Evolutionary conservation across 441 rosid species (phyloP), one percentile per base, ranked within the genome.

Genomic region (Populus tomentosa): DNA sequence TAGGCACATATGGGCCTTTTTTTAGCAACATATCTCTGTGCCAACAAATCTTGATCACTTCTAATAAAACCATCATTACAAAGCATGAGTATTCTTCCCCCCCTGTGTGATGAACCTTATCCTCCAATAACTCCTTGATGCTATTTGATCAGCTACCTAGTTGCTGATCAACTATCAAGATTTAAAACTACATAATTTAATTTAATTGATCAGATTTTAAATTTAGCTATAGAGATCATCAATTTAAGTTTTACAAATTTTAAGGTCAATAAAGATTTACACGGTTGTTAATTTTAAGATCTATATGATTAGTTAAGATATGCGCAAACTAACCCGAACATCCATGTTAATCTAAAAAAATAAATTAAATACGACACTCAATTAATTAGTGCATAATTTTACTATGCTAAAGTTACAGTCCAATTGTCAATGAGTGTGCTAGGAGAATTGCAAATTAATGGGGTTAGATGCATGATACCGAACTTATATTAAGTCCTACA

Each of bases 401-500:
- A 50, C 40, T 28, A 35, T 40, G 53, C 35, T 50, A 30, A 9
- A 3, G 10, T 72, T n/a, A 8, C 67, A 32, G 72, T 72, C 77
- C 10, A 24, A 33, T 66, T 53, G 16, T 21, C 18, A 78, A 67
- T 78, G 73, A 72, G 67, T 72, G 30, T 35, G 69, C 21, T 67
- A 21, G 28, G 72, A 72, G 42, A 78, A 72, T 23, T 72, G 69
- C 46, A 59, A 67, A 53, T 26, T 61, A 61, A 61, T 61, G 23
- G 36, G 76, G 67, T 66, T 66, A n/a, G 35, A 64, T 20, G 72
- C 80, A 72, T 72, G 28, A 78, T 35, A 61, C 68, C 80, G 33
- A 42, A n/a, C 76, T 21, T 13, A 14, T 24, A 32, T 71, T 28
- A 67, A 75, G 50, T 63, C 78, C 67, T 67, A 33, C 67, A 21